phyloP scores from a whole-genome alignment of 2,329 filamentous ascomycete genomes.

The Stagonosporopsis chrysanthemi region DNA sequence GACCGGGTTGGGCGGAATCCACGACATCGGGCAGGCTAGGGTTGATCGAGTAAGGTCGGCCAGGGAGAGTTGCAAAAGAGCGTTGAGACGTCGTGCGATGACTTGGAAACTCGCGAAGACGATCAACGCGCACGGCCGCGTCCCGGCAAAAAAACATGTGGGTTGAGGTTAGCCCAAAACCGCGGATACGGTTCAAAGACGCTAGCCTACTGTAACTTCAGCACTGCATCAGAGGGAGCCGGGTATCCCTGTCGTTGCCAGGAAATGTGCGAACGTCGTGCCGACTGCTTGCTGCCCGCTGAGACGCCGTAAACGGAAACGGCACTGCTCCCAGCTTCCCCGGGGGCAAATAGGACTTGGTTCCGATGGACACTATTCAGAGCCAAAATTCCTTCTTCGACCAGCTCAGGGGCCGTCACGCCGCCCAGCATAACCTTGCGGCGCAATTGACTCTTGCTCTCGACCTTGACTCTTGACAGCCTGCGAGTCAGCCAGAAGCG shows the following conservation, averaged over 20 bases:
- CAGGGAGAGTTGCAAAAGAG: slow-evolving; percentile 43
- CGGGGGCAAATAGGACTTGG: slow-evolving; percentile 39
- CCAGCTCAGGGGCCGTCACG: slow-evolving; percentile 37
- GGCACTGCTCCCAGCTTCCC: slow-evolving; percentile 39
- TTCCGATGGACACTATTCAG: slow-evolving; percentile 27
- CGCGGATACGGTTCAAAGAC: slow-evolving; percentile 36
- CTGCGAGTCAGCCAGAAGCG: slow-evolving; percentile 38
- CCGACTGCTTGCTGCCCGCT: slow-evolving; percentile 33
- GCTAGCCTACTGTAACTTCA: slow-evolving; percentile 25
- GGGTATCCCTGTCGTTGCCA: slow-evolving; percentile 26
- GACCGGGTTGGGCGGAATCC: slow-evolving; percentile 45
- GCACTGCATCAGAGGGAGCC: slow-evolving; percentile 16
- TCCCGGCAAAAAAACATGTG: slow-evolving; percentile 32
- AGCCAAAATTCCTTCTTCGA: slow-evolving; percentile 12
- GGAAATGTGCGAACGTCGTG: slow-evolving; percentile 37
- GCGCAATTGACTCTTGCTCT: slow-evolving; percentile 24
- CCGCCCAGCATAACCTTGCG: slow-evolving; percentile 13
- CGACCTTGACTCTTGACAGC: slow-evolving; percentile 9
- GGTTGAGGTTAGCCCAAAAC: slow-evolving; percentile 34
- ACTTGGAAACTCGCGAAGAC: slow-evolving; percentile 42
- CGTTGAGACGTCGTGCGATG: slow-evolving; percentile 44
- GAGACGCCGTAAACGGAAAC: slow-evolving; percentile 36
- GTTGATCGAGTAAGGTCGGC: slow-evolving; percentile 41
- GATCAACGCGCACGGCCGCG: slow-evolving; percentile 44
- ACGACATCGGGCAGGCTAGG: slow-evolving; percentile 45